Percentiles rank a stretch among this genome's conserved stretches.
Conservation (phyloP, 2,329 filamentous ascomycete species). For the Raffaelea deltoideospora region DNA sequence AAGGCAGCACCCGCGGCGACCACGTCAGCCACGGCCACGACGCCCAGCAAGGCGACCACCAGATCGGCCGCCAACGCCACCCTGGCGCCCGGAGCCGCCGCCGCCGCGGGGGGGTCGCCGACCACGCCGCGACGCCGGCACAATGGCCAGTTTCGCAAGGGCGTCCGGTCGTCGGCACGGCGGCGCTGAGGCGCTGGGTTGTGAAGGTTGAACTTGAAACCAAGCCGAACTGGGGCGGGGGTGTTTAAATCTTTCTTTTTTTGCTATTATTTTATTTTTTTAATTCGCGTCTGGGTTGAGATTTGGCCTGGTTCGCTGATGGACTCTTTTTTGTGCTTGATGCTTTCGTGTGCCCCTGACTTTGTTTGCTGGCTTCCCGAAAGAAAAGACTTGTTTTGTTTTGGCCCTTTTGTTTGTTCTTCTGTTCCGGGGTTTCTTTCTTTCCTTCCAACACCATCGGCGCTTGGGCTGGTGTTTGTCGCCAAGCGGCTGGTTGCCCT, state of each 20-base stretch:
- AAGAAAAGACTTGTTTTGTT: background rate
- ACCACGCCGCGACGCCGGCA: slow-evolving; percentile 3
- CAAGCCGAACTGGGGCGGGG: too few species aligned
- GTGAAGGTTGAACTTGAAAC: too few species aligned
- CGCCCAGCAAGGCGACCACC: background rate
- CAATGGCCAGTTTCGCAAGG: slow-evolving; percentile 13
- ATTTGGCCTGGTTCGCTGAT: too few species aligned
- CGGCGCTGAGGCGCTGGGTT: slow-evolving; percentile 11
- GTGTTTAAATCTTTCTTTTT: background rate
- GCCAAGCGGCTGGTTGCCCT: too few species aligned
- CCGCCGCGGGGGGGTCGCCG: too few species aligned
- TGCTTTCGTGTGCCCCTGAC: background rate
- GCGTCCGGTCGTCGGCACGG: slow-evolving; percentile 17
- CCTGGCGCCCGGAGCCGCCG: background rate
- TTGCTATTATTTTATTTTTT: background rate
- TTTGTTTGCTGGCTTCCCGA: background rate
- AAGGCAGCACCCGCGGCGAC: background rate
- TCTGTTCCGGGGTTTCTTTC: background rate
- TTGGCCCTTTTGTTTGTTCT: background rate
- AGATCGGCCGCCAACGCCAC: background rate
- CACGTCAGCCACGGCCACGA: background rate
- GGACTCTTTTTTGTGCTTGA: background rate
- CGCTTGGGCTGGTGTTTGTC: too few species aligned
- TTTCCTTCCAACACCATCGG: background rate
- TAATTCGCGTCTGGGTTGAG: background rate